A percentile compares a stretch with the other conserved stretches of the same genome.
Conservation (phyloP, 768 basidiomycete species). For the Gymnopilus dilepis region DNA sequence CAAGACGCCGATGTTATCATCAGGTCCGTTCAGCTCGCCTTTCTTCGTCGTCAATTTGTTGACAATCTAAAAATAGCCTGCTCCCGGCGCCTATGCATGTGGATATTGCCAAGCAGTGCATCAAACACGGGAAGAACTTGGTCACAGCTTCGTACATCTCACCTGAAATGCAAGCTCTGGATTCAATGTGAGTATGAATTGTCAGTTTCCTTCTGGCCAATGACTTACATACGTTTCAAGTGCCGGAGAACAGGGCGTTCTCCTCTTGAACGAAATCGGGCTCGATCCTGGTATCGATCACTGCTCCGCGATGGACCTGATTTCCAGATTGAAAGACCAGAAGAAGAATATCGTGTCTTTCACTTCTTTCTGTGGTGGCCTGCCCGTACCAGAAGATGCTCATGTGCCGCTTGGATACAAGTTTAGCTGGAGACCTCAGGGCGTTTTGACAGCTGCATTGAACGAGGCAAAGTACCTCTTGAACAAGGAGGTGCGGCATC, state of each 20-base stretch:
- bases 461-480: constrained; percentile 75
- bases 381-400: constrained; percentile 76
- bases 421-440: constrained; percentile 92
- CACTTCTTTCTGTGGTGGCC: constrained; percentile 90
- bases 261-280: constrained; percentile 89
- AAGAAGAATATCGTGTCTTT: constrained; percentile 72
- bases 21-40: constrained; percentile 53
- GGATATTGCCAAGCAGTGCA: constrained; percentile 72
- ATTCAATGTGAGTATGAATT: constrained; percentile 53
- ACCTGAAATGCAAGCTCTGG: constrained; percentile 69
- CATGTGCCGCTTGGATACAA: constrained; percentile 85
- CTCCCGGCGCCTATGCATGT: constrained; percentile 81
- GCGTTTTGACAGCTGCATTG: constrained; percentile 80
- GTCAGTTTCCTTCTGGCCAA: not conserved
- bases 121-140: constrained; percentile 71
- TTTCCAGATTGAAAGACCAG: constrained; percentile 54
- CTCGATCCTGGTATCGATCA: constrained; percentile 92
- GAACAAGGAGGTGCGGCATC: constrained; percentile 50
- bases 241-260: constrained; percentile 63
- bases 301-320: constrained; percentile 78
- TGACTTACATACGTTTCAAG: constrained; percentile 33
- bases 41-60: not conserved
- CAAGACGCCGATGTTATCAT: constrained; percentile 77
- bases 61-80: constrained; percentile 51
- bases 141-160: constrained; percentile 94